Percentiles rank a stretch among this genome's conserved stretches.
These are phyloP conservation scores for Mycena amicta DNA, from an alignment of 768 basidiomycete species.

Conservation along the genomic window DNA sequence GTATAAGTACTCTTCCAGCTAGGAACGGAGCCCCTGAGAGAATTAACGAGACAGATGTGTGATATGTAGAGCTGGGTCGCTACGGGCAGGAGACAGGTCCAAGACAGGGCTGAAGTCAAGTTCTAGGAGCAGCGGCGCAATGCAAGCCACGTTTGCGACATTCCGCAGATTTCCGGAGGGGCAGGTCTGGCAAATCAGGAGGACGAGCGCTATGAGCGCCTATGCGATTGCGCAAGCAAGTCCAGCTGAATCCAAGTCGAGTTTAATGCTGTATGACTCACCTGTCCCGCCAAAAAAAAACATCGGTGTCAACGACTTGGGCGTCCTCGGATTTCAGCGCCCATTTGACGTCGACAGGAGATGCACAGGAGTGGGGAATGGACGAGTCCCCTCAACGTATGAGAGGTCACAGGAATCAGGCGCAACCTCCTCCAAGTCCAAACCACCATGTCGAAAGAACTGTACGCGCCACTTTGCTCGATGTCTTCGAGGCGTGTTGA, in stretches of 20 bases:
- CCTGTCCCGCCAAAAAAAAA: neutral
- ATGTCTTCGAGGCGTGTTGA: neutral
- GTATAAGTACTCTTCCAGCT: neutral
- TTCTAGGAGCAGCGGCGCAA: neutral
- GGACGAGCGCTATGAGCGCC: neutral
- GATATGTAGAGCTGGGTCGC: neutral
- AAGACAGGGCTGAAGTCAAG: neutral
- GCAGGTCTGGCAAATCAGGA: neutral
- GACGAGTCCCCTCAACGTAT: neutral
- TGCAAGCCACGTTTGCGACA: neutral
- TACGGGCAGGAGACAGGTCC: neutral
- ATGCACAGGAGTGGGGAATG: neutral
- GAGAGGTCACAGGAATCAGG: neutral
- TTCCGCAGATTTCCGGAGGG: neutral
- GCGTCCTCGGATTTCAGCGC: slow-evolving; percentile 8
- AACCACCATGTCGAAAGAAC: slow-evolving; percentile 22
- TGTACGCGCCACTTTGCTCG: neutral
- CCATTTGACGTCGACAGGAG: slow-evolving; percentile 2
- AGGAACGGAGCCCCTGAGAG: neutral
- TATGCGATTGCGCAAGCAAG: neutral
- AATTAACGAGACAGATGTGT: neutral
- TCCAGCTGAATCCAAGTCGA: neutral
- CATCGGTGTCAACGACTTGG: too few relatives aligned
- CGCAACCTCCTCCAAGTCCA: neutral
- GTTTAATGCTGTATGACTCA: neutral